Base-by-base conservation (phyloP, 2,329 filamentous ascomycete genomes). In the Zopfia rhizophila region DNA sequence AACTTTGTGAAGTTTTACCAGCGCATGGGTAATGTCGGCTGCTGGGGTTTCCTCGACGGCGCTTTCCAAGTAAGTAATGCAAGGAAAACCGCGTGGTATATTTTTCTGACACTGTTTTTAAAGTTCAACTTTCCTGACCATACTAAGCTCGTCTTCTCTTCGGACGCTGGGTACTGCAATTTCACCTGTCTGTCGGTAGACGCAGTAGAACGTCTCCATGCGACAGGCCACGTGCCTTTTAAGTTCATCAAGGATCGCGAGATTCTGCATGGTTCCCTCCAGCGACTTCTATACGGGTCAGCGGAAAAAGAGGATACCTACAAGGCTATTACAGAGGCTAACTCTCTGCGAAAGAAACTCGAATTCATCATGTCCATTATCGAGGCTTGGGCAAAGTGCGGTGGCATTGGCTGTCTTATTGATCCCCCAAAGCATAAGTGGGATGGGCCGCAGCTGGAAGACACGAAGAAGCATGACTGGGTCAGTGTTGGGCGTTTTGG, bases 81-180 rank as follows among this genome's bases (percentile, higher is more conserved):
- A n/a, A n/a, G n/a, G n/a, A n/a, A n/a, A n/a, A n/a, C n/a, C n/a
- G n/a, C n/a, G 38, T 0, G 28, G 28, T 22, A 27, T n/a, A 12
- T 7, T 22, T 8, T 12, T 10, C 31, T 8, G 35, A n/a, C n/a
- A n/a, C 19, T 23, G 16, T 42, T n/a, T 38, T 4, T 11, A 3
- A 55, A 91, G 82, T 89, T 93, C 73, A 93, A 94, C 73, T 94
- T 94, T 69, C 89, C 90, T 2, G 90, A 94, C 58, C 90, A 94
- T 69, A 93, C 90, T 48, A 94, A 94, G 73, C 82, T 94, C 42
- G 87, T 93, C 10, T 75, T 94, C 18, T 89, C 90, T 46, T 76
- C 86, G 1, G 83, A 87, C 21, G 89, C 88, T n/a, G 84, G 81
- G 1, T 88, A 85, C 79, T 87, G 88, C 57, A 87, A 90, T 65